These are phyloP conservation scores for Tetraselmis chui DNA, from an alignment of 139 green algal genomes.

Conservation along the genomic window DNA sequence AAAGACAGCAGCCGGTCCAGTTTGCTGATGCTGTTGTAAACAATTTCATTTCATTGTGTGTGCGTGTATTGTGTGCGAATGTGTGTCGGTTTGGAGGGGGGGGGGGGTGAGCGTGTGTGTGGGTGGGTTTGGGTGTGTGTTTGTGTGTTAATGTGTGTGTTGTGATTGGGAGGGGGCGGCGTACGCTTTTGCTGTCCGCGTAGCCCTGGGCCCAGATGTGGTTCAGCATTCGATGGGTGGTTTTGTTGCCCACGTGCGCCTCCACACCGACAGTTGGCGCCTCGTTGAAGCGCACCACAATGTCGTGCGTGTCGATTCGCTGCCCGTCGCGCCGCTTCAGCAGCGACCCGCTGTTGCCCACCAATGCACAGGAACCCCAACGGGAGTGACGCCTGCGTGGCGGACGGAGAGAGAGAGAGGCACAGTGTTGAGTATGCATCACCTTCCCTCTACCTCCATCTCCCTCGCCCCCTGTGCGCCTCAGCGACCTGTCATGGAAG, in stretches of 20 bases:
- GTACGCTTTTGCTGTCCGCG: not conserved
- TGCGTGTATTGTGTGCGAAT: not conserved
- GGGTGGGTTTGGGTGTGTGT: too few relatives aligned
- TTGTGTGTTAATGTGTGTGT: too few relatives aligned
- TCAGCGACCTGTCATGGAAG: too few relatives aligned
- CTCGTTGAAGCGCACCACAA: slow-evolving; percentile 26
- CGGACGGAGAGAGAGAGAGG: too few relatives aligned
- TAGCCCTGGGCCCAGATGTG: not conserved
- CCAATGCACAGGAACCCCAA: slow-evolving; percentile 26
- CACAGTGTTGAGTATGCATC: too few relatives aligned
- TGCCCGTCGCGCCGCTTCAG: slow-evolving; percentile 14
- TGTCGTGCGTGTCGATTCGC: slow-evolving; percentile 23
- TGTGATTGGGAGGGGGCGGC: too few relatives aligned
- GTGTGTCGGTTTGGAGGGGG: not conserved
- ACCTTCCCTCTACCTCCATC: too few relatives aligned
- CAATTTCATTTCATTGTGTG: too few relatives aligned
- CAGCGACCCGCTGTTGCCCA: slow-evolving; percentile 31
- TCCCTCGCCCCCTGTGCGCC: too few relatives aligned
- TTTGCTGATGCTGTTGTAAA: too few relatives aligned
- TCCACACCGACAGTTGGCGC: slow-evolving; percentile 21
- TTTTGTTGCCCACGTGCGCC: slow-evolving; percentile 16
- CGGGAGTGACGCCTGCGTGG: not conserved
- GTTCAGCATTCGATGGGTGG: slow-evolving; percentile 8
- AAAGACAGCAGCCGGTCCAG: too few relatives aligned
- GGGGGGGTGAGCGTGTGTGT: too few relatives aligned